These are phyloP conservation scores for Zarea fungicola DNA, from an alignment of 2,329 filamentous ascomycete genomes.

Conservation along the genomic window DNA sequence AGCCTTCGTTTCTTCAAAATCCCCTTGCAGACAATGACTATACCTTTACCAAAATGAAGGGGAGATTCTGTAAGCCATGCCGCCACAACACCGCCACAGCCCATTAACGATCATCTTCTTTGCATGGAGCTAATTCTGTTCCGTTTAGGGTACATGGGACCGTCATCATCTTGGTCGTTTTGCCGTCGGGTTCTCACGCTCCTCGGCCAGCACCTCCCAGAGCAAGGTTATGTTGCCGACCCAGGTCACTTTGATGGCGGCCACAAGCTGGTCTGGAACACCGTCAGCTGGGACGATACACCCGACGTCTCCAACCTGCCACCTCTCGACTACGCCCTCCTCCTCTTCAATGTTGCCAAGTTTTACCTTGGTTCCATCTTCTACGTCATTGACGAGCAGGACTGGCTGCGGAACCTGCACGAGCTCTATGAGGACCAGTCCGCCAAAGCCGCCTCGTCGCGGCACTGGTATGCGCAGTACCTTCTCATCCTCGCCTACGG, in stretches of 20 bases:
- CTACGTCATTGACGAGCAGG: slow-evolving; percentile 20
- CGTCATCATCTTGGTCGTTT: slow-evolving; percentile 32
- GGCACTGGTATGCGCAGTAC: slow-evolving; percentile 29
- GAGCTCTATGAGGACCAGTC: slow-evolving; percentile 21
- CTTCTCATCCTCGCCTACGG: slow-evolving; percentile 29
- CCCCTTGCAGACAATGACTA: slow-evolving; percentile 28
- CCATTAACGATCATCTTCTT: too few relatives aligned
- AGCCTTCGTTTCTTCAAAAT: slow-evolving; percentile 18
- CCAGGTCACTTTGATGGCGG: slow-evolving; percentile 30
- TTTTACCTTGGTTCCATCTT: slow-evolving; percentile 21
- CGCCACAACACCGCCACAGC: not conserved
- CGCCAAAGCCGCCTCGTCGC: slow-evolving; percentile 15
- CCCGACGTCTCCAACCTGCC: slow-evolving; percentile 24
- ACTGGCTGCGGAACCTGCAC: slow-evolving; percentile 17
- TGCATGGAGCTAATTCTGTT: too few relatives aligned
- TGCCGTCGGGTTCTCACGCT: slow-evolving; percentile 28
- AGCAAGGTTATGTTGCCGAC: slow-evolving; percentile 25
- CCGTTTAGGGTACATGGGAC: slow-evolving; percentile 28
- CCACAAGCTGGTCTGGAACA: slow-evolving; percentile 23
- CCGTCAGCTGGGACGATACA: slow-evolving; percentile 20
- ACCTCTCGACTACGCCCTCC: slow-evolving; percentile 20
- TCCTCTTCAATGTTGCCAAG: slow-evolving; percentile 21
- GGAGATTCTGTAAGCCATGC: slow-evolving; percentile 24
- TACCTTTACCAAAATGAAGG: slow-evolving; percentile 26
- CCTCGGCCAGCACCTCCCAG: slow-evolving; percentile 27